Conservation (phyloP, 139 green algal genomes). For the Raphidocelis subcapitata region DNA sequence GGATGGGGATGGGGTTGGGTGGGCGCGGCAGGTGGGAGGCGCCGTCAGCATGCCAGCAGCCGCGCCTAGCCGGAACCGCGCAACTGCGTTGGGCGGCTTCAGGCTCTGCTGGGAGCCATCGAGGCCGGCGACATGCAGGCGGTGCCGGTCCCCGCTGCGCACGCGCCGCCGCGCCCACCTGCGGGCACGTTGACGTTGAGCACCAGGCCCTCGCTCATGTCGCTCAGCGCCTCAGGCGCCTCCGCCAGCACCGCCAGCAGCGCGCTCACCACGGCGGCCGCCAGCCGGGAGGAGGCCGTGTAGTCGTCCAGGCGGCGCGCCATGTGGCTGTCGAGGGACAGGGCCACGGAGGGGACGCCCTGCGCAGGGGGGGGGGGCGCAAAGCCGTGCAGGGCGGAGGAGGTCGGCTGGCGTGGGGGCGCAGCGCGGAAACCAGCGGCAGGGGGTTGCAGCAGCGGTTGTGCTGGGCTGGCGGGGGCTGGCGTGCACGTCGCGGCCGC, state of each 20-base stretch:
- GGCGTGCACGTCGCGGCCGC: background rate
- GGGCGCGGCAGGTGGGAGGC: too few relatives aligned
- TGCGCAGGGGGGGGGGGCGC: conserved; percentile 9
- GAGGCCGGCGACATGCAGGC: too few relatives aligned
- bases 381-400: background rate
- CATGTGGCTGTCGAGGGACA: conserved; percentile 69
- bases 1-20: too few relatives aligned
- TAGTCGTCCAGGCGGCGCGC: conserved; percentile 59
- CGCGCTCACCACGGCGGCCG: conserved; percentile 46
- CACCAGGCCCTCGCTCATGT: conserved; percentile 25
- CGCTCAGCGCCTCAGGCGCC: background rate
- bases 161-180: too few relatives aligned
- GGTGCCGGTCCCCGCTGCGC: too few relatives aligned
- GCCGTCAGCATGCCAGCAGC: too few relatives aligned
- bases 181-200: conserved; percentile 65
- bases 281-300: conserved; percentile 28
- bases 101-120: background rate
- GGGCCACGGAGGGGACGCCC: conserved; percentile 56
- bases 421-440: too few relatives aligned
- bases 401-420: background rate
- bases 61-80: too few relatives aligned
- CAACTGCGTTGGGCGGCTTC: too few relatives aligned
- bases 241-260: background rate
- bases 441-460: too few relatives aligned
- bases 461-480: too few relatives aligned